Evolutionary conservation across 2,329 filamentous ascomycete species (phyloP).

Genomic region (Trichoderma arundinaceum): DNA sequence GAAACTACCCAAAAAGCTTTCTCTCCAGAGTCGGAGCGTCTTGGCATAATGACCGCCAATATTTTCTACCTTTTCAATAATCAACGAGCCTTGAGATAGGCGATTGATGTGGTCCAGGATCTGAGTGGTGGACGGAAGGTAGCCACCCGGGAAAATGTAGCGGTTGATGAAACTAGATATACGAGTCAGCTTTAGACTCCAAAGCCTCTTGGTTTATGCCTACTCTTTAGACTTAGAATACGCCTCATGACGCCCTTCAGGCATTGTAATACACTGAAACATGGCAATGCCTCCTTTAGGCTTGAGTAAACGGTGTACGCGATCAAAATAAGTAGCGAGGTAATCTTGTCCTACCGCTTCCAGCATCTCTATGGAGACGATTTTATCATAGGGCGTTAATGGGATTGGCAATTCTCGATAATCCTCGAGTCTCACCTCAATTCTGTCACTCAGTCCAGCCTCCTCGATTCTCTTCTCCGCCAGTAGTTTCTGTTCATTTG

Average conservation of each 20-base stretch:
- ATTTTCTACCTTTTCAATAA: constrained; percentile 72
- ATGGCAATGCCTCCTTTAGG: constrained; percentile 64
- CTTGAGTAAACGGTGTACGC: no score
- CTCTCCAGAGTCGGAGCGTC: constrained; percentile 69
- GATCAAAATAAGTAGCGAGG: no score
- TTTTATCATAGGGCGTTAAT: no score
- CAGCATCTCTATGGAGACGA: no score
- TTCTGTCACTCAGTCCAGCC: no score
- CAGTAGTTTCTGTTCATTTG: no score
- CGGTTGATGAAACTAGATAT: neutral
- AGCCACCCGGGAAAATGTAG: constrained; percentile 72
- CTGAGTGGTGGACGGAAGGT: constrained; percentile 65
- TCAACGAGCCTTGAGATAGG: constrained; percentile 60
- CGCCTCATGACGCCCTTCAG: constrained; percentile 52
- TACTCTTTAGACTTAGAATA: constrained; percentile 7
- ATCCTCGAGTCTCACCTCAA: no score
- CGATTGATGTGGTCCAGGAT: constrained; percentile 63
- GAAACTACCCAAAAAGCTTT: constrained; percentile 56
- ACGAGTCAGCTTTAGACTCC: no score
- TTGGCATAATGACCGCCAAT: constrained; percentile 75
- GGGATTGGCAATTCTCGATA: no score
- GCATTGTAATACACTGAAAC: constrained; percentile 81
- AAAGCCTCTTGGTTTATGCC: constrained; percentile 34
- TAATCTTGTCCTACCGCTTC: no score
- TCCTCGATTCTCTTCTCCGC: no score